Base-by-base conservation (phyloP, 208 protist genomes). In the Acanthamoeba culbertsoni region DNA sequence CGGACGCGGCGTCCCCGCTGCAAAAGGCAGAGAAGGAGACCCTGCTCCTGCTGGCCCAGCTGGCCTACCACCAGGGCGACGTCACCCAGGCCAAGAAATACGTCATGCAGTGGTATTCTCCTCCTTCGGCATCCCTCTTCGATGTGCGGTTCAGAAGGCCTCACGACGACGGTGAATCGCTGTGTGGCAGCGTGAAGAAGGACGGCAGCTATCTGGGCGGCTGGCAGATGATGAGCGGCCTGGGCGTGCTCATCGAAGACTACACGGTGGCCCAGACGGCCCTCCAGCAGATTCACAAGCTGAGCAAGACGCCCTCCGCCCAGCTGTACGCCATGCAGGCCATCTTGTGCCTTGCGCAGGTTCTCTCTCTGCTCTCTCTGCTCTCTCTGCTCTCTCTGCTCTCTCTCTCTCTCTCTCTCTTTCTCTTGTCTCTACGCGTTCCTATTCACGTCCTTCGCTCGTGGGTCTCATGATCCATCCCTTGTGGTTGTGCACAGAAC, bases 201-300 rank as follows among this genome's bases (percentile, higher is more conserved):
- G 79, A 89, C 51, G 55, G 55, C 31, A 65, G 31, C 79, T 89
- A 89, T 37, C 7, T 65, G 33, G 46, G 46, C 20, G 79, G 79
- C 8, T 89, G 79, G 79, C 46, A 89, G 55, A 59, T 68, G 55
- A 89, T 89, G 79, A 89, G 79, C 53, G 79, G 51, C 18, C 51
- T 89, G 79, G 79, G 79, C 2, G n/a, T 89, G 18, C 51, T 89
- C 18, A 89, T 89, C 46, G 51, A 57, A 33, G 79, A 89, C 53
- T 89, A 28, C 51, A 46, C 45, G 20, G 79, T 65, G 51, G 28
- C 79, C 31, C 51, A 89, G 40, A 89, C 14, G n/a, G 79, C 79
- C 4, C 79, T 89, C 33, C 79, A 89, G 43, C 71, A 82, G 45
- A 53, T 82, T 31, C 71, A 82, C 3, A 82, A 82, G 71, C 71